phyloP scores from a whole-genome alignment of 202 grass and related monocot species.

The Musa balbisiana region DNA sequence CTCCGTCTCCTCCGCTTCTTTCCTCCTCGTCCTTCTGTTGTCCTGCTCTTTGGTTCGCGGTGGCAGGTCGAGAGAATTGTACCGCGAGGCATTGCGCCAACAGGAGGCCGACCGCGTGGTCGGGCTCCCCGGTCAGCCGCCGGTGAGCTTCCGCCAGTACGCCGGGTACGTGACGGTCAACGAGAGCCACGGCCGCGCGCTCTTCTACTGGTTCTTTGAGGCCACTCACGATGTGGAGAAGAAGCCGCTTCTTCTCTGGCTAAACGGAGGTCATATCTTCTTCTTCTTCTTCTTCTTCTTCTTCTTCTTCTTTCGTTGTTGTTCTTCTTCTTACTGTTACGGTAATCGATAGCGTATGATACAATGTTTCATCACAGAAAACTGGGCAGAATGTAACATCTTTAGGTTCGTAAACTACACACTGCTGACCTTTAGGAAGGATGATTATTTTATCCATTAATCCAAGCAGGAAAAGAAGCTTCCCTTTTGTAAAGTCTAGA shows the following conservation, averaged over 20 bases:
- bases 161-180: constrained; percentile 93
- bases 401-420: too few relatives aligned
- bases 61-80: constrained; percentile 2
- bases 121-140: constrained; percentile 65
- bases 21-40: constrained; percentile 22
- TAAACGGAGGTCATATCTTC: constrained; percentile 62
- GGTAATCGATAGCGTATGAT: not conserved
- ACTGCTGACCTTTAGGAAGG: too few relatives aligned
- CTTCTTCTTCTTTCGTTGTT: not conserved
- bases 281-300: not conserved
- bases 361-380: not conserved
- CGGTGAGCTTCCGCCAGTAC: constrained; percentile 69
- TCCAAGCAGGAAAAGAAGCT: constrained; percentile 4
- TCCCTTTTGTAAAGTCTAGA: not conserved
- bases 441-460: not conserved
- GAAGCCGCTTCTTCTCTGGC: constrained; percentile 92
- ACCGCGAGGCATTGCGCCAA: constrained; percentile 28
- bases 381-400: not conserved
- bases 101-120: constrained; percentile 68
- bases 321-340: too few relatives aligned
- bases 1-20: not conserved
- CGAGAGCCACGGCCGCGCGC: constrained; percentile 62
- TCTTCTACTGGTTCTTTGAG: constrained; percentile 99
- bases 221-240: constrained; percentile 38
- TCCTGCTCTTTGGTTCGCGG: not conserved